These are phyloP conservation scores for Fusarium sp. DNA, from an alignment of 2,329 filamentous ascomycete species.

Conservation along the genomic window DNA sequence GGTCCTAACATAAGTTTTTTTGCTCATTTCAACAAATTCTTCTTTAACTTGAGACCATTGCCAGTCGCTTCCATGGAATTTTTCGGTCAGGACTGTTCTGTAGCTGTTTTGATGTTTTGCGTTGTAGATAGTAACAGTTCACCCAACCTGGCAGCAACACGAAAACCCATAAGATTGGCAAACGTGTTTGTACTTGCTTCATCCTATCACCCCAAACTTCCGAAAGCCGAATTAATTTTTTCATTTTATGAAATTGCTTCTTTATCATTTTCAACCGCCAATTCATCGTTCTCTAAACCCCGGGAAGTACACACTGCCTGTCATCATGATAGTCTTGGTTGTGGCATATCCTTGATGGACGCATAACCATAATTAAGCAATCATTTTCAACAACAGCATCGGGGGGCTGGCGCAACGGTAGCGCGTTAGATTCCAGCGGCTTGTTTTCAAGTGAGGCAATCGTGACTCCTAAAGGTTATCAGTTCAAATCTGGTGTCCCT, in stretches of 20 bases:
- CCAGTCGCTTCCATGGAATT: not conserved
- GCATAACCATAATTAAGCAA: not conserved
- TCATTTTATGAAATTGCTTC: no score
- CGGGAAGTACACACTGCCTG: not conserved
- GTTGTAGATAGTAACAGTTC: accelerated
- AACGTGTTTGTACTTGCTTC: no score
- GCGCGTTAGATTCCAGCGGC: conserved; percentile 16
- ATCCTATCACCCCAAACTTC: no score
- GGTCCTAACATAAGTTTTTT: not conserved
- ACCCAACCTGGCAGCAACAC: no score
- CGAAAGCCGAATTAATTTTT: no score
- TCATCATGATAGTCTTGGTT: not conserved
- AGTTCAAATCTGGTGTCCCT: conserved; percentile 21
- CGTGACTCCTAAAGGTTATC: conserved; percentile 17
- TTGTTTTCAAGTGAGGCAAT: not conserved
- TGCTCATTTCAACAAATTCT: not conserved
- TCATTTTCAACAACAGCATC: no score
- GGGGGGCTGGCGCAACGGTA: conserved; percentile 19
- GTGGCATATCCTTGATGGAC: no score
- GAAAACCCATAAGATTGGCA: no score
- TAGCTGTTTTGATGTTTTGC: not conserved
- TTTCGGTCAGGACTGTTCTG: not conserved
- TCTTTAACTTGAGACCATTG: no score
- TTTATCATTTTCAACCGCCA: no score
- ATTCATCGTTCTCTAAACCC: not conserved